Evolutionary conservation across 2,329 filamentous ascomycete genomes (phyloP), one percentile per base, ranked within the genome.

Genomic region (Nannizzia gypsea): DNA sequence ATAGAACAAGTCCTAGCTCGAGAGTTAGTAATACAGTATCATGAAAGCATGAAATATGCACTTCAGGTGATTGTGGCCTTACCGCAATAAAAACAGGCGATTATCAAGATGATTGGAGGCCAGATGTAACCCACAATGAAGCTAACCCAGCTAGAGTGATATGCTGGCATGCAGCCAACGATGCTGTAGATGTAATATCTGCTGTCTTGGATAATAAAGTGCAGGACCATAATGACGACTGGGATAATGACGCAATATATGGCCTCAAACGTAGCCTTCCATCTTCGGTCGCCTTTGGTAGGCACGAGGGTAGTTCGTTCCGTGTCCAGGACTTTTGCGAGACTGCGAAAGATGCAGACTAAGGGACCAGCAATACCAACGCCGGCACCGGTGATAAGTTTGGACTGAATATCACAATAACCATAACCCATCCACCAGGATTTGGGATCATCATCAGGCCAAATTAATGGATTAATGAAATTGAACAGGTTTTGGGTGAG

Each of bases 321-420:
- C 0, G 82, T 82, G 66, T 87, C 79, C 70, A 88, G 76, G 36
- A 85, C 82, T 20, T 71, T 72, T 11, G 83, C 82, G 15, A 88
- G 76, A 54, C 77, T 80, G 55, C 82, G 77, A 61, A 86, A 79
- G 56, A 88, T 81, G 67, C 83, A 82, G 24, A 77, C 71, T 6
- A 83, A 67, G 5, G 78, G 75, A 6, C 80, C 79, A 2, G 81
- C 74, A 15, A 83, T 70, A 0, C 78, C 82, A 0, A 82, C 75
- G 17, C 76, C 75, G 6, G 76, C 72, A 2, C 79, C 82, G 24
- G 81, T 74, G 61, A 80, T 76, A 36, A 88, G 66, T 63, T 84
- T 83, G 59, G 79, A 75, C 64, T 87, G 78, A 56, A 88, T 72
- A 68, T 89, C 85, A 71, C 86, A 89, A 61, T 85, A 79, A 1